A percentile compares a stretch with the other conserved stretches of the same genome.
Evolutionary conservation across 1,284 basidiomycete species (phyloP).

Genomic region (Pyrrhoderma noxium): DNA sequence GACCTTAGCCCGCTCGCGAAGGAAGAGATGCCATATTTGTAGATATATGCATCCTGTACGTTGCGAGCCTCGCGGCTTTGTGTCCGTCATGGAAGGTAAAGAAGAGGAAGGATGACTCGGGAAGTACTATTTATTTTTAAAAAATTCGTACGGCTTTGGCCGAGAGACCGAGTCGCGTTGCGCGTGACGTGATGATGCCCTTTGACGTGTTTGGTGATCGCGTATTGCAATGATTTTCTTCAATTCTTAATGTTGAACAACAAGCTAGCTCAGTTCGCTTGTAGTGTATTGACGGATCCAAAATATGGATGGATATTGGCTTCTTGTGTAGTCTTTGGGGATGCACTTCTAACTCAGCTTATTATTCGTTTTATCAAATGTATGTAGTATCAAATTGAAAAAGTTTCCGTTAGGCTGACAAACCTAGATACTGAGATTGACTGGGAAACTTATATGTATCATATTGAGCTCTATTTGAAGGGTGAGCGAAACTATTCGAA

Average conservation of each 20-base stretch:
- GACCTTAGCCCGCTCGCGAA: constrained; percentile 56
- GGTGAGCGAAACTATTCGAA: constrained; percentile 85
- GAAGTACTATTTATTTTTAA: too few species aligned
- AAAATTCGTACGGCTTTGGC: neutral
- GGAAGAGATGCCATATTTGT: constrained; percentile 21
- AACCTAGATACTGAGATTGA: constrained; percentile 95
- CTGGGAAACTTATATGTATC: constrained; percentile 89
- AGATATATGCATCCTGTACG: constrained; percentile 30
- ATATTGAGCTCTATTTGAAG: constrained; percentile 70
- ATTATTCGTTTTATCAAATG: constrained; percentile 78
- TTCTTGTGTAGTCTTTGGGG: constrained; percentile 56
- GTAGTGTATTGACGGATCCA: constrained; percentile 40
- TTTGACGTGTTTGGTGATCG: too few species aligned
- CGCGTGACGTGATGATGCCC: neutral
- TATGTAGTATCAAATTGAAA: constrained; percentile 35
- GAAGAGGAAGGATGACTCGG: neutral
- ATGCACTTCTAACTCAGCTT: constrained; percentile 67
- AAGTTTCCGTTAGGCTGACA: constrained; percentile 6
- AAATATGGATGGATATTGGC: constrained; percentile 62
- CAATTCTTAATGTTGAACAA: neutral
- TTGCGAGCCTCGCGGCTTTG: constrained; percentile 48
- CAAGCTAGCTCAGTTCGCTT: neutral
- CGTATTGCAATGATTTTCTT: too few species aligned
- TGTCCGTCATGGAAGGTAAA: constrained; percentile 31
- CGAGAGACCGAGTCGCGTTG: neutral